phyloP scores from a whole-genome alignment of 768 basidiomycete species.

The Sarcodon aspratus region DNA sequence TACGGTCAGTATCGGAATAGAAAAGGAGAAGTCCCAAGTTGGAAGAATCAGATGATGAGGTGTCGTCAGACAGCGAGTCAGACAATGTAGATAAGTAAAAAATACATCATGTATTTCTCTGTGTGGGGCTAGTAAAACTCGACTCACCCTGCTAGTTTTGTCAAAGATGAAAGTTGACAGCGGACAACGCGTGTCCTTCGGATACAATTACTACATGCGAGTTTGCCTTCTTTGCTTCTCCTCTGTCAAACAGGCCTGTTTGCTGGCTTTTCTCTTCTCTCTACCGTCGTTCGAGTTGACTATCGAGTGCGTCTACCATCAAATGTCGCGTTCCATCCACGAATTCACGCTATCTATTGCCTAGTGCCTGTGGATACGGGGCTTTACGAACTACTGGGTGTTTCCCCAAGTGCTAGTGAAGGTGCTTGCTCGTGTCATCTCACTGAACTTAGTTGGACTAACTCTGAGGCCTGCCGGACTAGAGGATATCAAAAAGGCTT shows the following conservation, averaged over 20 bases:
- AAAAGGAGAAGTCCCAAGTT: constrained; percentile 9
- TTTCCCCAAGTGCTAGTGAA: constrained; percentile 57
- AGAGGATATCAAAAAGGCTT: constrained; percentile 92
- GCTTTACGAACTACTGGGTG: constrained; percentile 79
- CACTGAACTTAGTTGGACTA: constrained; percentile 5
- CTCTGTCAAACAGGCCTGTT: too few species aligned
- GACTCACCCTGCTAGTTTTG: too few species aligned
- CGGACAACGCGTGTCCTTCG: too few species aligned
- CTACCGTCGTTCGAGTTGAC: too few species aligned
- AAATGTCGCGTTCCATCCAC: too few species aligned
- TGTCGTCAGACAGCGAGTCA: constrained; percentile 29
- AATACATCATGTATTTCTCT: constrained; percentile 36
- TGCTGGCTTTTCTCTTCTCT: too few species aligned
- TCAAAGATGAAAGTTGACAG: too few species aligned
- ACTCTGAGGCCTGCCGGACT: background rate
- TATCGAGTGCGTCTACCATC: too few species aligned
- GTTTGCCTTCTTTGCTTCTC: too few species aligned
- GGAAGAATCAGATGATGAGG: constrained; percentile 3
- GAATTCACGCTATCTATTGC: background rate
- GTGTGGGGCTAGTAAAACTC: too few species aligned
- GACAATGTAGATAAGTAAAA: constrained; percentile 88
- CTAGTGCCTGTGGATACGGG: constrained; percentile 68
- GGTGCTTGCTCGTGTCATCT: constrained; percentile 31
- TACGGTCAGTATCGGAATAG: too few species aligned
- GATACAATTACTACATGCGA: too few species aligned